phyloP scores from a whole-genome alignment of 2,329 filamentous ascomycete genomes.

The Mycosphaerella arachidis region DNA sequence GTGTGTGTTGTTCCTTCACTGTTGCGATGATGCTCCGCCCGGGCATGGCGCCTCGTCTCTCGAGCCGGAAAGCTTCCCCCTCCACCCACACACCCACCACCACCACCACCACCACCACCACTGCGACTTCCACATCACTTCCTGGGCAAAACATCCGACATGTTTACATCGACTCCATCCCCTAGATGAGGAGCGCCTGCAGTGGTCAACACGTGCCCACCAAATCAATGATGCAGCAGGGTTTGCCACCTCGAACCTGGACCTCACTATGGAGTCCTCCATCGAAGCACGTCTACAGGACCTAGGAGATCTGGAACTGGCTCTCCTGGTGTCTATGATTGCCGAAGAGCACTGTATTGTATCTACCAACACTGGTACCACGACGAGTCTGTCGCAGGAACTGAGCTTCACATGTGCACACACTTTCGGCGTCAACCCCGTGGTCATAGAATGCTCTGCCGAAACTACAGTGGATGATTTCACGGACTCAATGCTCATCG shows the following conservation, averaged over 20 bases:
- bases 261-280: constrained; percentile 14
- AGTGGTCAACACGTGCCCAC: too few relatives aligned
- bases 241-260: not conserved
- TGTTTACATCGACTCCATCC: too few relatives aligned
- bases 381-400: constrained; percentile 23
- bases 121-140: too few relatives aligned
- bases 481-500: constrained; percentile 61
- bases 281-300: constrained; percentile 58
- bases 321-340: constrained; percentile 73
- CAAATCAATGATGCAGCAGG: not conserved
- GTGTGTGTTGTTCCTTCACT: too few relatives aligned
- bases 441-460: constrained; percentile 67
- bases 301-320: constrained; percentile 83
- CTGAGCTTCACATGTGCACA: constrained; percentile 61
- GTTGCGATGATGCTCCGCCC: too few relatives aligned
- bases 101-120: too few relatives aligned
- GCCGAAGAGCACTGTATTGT: constrained; percentile 85
- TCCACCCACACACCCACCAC: too few relatives aligned
- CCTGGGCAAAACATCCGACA: too few relatives aligned
- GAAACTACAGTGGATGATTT: constrained; percentile 79
- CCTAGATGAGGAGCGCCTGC: too few relatives aligned
- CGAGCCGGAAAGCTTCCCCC: too few relatives aligned
- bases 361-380: constrained; percentile 57
- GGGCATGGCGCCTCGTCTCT: too few relatives aligned
- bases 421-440: constrained; percentile 68